A percentile compares a stretch with the other conserved stretches of the same genome.
phyloP scores from a whole-genome alignment of 106 monocot genomes.

The Triglochin maritima region DNA sequence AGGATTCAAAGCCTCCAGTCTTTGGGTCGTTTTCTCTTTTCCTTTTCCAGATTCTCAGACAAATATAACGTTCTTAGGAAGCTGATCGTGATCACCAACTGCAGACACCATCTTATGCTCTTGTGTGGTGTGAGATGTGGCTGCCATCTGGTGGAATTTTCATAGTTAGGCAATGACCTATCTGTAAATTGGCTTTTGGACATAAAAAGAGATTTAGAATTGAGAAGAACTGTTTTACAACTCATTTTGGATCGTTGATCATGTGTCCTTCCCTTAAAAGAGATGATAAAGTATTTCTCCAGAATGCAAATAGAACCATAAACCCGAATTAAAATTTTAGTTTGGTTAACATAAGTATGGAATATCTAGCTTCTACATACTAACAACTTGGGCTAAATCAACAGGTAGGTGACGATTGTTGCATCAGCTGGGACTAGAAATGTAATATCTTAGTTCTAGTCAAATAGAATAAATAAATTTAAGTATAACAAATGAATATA shows the following conservation, averaged over 20 bases:
- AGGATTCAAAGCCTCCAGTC: constrained; percentile 31
- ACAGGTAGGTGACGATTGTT: no score
- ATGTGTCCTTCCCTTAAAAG: background rate
- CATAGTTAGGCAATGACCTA: background rate
- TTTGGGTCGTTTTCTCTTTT: constrained; percentile 23
- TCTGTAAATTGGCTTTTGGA: constrained; percentile 3
- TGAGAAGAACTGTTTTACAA: background rate
- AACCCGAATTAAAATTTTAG: no score
- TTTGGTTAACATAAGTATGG: no score
- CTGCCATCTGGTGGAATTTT: background rate
- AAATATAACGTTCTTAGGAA: constrained; percentile 6
- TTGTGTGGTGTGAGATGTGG: background rate
- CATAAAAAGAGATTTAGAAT: no score
- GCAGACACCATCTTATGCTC: background rate
- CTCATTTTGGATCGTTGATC: constrained; percentile 2
- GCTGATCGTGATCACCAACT: background rate
- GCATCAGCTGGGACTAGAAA: no score
- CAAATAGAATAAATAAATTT: no score
- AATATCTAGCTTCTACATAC: no score
- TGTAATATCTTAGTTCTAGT: no score
- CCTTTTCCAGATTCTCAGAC: constrained; percentile 38
- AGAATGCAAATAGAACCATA: background rate
- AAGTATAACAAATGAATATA: no score
- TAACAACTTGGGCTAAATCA: no score
- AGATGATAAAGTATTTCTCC: background rate